Conservation (phyloP, 139 green algal genomes). For the Chlamydomonas schloesseri region DNA sequence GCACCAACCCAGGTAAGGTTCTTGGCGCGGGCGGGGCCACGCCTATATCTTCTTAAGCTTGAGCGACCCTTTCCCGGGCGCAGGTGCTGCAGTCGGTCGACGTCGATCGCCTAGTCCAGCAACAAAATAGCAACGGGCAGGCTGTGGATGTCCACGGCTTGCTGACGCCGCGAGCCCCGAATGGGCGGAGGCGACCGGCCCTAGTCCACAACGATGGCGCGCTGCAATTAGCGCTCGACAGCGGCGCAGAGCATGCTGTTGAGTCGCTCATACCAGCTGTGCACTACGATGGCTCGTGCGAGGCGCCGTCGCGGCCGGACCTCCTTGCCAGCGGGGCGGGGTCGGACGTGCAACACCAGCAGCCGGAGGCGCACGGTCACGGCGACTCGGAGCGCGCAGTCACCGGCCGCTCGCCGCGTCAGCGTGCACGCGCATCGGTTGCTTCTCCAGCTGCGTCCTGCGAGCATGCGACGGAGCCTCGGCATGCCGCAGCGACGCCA, state of each 20-base stretch:
- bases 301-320: background rate
- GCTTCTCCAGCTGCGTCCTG: too few species aligned
- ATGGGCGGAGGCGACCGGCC: background rate
- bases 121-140: background rate
- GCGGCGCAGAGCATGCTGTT: background rate
- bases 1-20: background rate
- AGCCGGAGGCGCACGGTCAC: too few species aligned
- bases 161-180: background rate
- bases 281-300: background rate
- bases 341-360: too few species aligned
- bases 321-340: too few species aligned
- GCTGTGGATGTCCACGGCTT: background rate
- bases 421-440: too few species aligned
- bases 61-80: background rate
- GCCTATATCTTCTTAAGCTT: background rate
- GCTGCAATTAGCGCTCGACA: conserved; percentile 6
- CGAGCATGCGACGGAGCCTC: too few species aligned
- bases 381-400: too few species aligned
- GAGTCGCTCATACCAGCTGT: background rate
- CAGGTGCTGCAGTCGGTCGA: conserved; percentile 5
- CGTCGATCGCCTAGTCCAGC: background rate
- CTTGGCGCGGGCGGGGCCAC: too few species aligned
- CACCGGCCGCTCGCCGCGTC: too few species aligned
- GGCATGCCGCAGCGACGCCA: too few species aligned
- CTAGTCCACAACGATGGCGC: background rate